Conservation (phyloP, 495 filamentous ascomycete species). For the Alectoria sarmentosa region DNA sequence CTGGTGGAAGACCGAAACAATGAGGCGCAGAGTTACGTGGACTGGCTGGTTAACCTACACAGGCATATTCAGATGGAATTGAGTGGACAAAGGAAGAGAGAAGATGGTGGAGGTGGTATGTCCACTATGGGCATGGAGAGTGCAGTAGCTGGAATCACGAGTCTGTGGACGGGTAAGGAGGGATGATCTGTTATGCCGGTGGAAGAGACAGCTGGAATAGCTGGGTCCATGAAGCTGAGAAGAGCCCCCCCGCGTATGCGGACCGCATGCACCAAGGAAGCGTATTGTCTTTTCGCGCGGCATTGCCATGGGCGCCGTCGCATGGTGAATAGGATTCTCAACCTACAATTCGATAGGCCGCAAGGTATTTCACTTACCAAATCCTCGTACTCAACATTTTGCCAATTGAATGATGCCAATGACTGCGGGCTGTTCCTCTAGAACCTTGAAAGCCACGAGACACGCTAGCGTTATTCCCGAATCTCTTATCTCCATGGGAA, state of each 20-base stretch:
- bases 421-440: too few species aligned
- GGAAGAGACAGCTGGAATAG: neutral
- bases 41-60: conserved; percentile 96
- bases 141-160: conserved; percentile 51
- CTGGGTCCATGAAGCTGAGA: neutral
- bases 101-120: conserved; percentile 45
- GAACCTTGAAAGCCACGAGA: neutral
- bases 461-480: conserved; percentile 1
- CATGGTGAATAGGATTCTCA: neutral
- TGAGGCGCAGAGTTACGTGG: conserved; percentile 94
- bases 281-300: neutral
- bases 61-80: conserved; percentile 85
- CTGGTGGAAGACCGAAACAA: conserved; percentile 95
- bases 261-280: neutral
- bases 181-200: neutral
- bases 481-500: neutral
- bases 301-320: neutral
- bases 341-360: neutral
- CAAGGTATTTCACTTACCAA: neutral
- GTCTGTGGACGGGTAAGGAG: conserved; percentile 22
- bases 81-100: conserved; percentile 69
- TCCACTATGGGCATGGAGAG: conserved; percentile 37
- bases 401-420: too few species aligned
- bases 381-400: too few species aligned
- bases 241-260: neutral